Conservation (phyloP, 1,284 basidiomycete species). For the Papiliotrema nemorosa region DNA sequence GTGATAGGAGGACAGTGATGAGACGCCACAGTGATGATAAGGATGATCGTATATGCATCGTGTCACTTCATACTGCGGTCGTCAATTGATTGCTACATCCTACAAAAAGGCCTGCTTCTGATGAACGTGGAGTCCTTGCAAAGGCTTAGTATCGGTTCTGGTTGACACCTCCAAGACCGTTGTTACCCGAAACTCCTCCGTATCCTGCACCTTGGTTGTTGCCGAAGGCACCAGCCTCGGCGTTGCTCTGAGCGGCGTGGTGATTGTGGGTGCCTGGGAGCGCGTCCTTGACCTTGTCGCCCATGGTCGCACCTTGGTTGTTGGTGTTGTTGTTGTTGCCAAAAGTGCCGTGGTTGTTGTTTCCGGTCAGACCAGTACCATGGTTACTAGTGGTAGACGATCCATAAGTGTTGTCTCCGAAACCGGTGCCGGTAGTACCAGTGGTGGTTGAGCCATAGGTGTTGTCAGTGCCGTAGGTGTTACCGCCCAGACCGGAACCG, state of each 20-base stretch:
- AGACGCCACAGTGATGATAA: no score
- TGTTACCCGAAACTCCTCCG: neutral
- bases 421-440: neutral
- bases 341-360: neutral
- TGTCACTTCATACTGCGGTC: neutral
- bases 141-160: neutral
- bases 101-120: neutral
- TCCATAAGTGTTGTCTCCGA: slow-evolving; percentile 2
- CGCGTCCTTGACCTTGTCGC: neutral
- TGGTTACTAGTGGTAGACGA: slow-evolving; percentile 2
- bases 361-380: slow-evolving; percentile 3
- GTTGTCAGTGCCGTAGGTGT: slow-evolving; percentile 2
- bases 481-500: no score
- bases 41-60: neutral
- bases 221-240: neutral
- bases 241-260: neutral
- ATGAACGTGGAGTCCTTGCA: neutral
- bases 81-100: neutral
- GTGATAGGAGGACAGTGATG: no score
- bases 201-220: neutral
- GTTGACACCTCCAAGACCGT: neutral
- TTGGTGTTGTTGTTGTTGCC: slow-evolving; percentile 7
- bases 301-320: slow-evolving; percentile 2
- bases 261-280: no score
- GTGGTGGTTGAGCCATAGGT: neutral